Conservation (phyloP, 768 basidiomycete genomes). For the Tulasnella sp. region DNA sequence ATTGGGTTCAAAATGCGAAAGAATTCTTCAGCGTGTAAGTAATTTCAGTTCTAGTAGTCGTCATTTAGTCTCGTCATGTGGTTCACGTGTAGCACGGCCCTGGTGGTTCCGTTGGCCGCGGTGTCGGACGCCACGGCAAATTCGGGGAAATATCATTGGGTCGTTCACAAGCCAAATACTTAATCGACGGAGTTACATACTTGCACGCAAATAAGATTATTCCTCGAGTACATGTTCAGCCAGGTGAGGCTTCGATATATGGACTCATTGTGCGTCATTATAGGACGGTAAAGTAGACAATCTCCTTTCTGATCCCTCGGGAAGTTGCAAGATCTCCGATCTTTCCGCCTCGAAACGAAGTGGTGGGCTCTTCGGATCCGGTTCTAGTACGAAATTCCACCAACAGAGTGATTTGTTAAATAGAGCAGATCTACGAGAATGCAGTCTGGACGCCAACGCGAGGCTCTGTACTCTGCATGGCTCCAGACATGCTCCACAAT, state of each 20-base stretch:
- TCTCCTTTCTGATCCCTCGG: slow-evolving; percentile 88
- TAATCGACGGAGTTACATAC: slow-evolving; percentile 86
- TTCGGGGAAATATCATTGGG: slow-evolving; percentile 87
- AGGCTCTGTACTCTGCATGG: slow-evolving; percentile 99
- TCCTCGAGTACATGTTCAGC: slow-evolving; percentile 61
- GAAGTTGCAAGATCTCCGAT: slow-evolving; percentile 95
- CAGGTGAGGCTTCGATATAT: not conserved
- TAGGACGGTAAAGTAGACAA: slow-evolving; percentile 98
- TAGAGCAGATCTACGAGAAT: slow-evolving; percentile 70
- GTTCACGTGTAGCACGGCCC: slow-evolving; percentile 70
- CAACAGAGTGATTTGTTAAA: not conserved
- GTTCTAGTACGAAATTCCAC: not conserved
- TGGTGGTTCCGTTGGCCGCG: slow-evolving; percentile 89
- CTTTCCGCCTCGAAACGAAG: slow-evolving; percentile 97
- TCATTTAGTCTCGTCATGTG: slow-evolving; percentile 25
- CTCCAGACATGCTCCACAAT: slow-evolving; percentile 87
- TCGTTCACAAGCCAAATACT: slow-evolving; percentile 91
- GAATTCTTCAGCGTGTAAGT: slow-evolving; percentile 88
- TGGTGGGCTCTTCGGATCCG: slow-evolving; percentile 32
- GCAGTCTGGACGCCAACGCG: slow-evolving; percentile 90
- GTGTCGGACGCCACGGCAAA: slow-evolving; percentile 84
- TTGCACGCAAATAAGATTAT: slow-evolving; percentile 88
- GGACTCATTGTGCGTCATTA: slow-evolving; percentile 13
- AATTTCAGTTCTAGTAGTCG: slow-evolving; percentile 22
- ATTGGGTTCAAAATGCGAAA: slow-evolving; percentile 87